These are phyloP conservation scores for Hericium erinaceus DNA, from an alignment of 768 basidiomycete genomes.

Conservation along the genomic window DNA sequence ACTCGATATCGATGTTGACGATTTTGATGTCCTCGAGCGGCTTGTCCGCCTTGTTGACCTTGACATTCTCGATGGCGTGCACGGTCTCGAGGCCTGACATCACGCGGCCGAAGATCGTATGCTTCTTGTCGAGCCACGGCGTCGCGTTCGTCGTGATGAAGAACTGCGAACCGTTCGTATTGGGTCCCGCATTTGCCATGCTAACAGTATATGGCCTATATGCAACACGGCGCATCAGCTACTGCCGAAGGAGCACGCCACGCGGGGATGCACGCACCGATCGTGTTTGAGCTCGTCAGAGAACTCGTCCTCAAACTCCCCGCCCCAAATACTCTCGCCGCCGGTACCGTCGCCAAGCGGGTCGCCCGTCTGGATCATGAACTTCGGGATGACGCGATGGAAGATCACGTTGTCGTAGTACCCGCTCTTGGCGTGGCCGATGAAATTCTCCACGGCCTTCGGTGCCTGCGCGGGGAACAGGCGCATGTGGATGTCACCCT, in stretches of 20 bases:
- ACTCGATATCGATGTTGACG: constrained; percentile 67
- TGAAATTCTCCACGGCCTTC: constrained; percentile 96
- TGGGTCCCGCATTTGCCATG: constrained; percentile 89
- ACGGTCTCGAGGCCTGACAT: constrained; percentile 83
- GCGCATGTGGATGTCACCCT: constrained; percentile 86
- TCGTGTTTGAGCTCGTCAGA: constrained; percentile 84
- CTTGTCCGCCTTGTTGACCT: constrained; percentile 76
- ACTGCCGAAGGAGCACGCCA: neutral
- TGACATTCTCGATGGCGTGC: constrained; percentile 86
- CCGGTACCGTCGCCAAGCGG: constrained; percentile 94
- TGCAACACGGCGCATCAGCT: neutral
- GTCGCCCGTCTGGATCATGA: constrained; percentile 97
- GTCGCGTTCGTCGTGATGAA: constrained; percentile 95
- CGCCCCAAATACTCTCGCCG: constrained; percentile 83
- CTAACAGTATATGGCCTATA: constrained; percentile 86
- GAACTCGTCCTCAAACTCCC: constrained; percentile 91
- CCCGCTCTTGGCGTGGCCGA: constrained; percentile 79
- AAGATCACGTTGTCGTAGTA: constrained; percentile 93
- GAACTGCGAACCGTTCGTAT: constrained; percentile 94
- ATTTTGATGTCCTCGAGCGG: constrained; percentile 94
- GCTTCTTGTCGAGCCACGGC: constrained; percentile 87
- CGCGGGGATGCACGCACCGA: constrained; percentile 37
- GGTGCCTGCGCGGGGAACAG: constrained; percentile 90
- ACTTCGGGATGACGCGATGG: constrained; percentile 97
- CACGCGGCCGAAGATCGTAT: constrained; percentile 89